phyloP scores from a whole-genome alignment of 2,329 filamentous ascomycete genomes.

The Diaporthe citriasiana region DNA sequence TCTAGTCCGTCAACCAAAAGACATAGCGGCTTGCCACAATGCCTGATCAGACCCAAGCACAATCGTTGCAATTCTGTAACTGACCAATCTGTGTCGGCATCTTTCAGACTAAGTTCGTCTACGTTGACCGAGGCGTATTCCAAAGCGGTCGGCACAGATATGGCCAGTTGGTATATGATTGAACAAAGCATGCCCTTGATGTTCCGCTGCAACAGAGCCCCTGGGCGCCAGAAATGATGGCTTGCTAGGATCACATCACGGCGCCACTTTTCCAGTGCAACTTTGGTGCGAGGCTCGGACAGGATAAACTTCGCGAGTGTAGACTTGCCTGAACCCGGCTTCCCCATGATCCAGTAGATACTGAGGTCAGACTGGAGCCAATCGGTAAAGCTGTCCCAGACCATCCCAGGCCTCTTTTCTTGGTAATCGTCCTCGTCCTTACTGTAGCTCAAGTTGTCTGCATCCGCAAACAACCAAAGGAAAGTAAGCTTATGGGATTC shows the following conservation, averaged over 20 bases:
- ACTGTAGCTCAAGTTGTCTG: neutral
- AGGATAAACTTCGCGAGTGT: slow-evolving; percentile 50
- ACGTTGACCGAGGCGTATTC: neutral
- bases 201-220: slow-evolving; percentile 46
- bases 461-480: neutral
- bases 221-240: slow-evolving; percentile 52
- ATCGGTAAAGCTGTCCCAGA: neutral
- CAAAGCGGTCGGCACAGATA: neutral
- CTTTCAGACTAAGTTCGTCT: neutral
- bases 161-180: slow-evolving; percentile 45
- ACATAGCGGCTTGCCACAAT: slow-evolving; percentile 23
- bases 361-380: neutral
- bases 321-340: slow-evolving; percentile 52
- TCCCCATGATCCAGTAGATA: slow-evolving; percentile 51
- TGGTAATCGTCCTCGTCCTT: neutral
- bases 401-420: neutral
- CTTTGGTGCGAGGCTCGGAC: slow-evolving; percentile 36
- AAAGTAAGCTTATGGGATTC: neutral
- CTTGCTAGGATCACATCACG: slow-evolving; percentile 34
- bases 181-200: slow-evolving; percentile 48
- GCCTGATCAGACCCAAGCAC: neutral
- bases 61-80: neutral
- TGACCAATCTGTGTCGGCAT: slow-evolving; percentile 43
- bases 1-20: slow-evolving; percentile 42
- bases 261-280: slow-evolving; percentile 45